Evolutionary conservation across 257 asterid species (phyloP).

Genomic region (Cruciata laevipes): DNA sequence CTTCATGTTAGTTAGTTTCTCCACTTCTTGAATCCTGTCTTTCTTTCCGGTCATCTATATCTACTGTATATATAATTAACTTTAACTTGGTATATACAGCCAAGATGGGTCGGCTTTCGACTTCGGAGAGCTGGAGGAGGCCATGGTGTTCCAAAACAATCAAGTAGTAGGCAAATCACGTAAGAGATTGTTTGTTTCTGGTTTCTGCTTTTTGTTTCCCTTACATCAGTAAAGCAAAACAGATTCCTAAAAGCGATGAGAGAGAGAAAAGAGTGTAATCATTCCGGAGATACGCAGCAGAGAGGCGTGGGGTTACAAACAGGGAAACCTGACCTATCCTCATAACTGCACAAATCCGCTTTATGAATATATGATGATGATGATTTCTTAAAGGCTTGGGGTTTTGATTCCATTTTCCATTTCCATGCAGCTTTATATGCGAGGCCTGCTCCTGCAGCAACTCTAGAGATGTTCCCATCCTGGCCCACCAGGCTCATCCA

Average conservation of each 20-base stretch:
- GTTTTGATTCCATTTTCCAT: constrained; percentile 27
- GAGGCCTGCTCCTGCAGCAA: constrained; percentile 69
- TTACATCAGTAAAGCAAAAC: constrained; percentile 50
- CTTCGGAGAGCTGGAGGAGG: constrained; percentile 92
- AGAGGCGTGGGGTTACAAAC: constrained; percentile 72
- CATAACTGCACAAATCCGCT: constrained; percentile 37
- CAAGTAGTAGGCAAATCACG: constrained; percentile 61
- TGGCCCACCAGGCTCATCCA: constrained; percentile 82
- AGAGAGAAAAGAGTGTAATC: constrained; percentile 31
- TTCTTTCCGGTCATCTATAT: too few species aligned
- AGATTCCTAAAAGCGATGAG: constrained; percentile 15
- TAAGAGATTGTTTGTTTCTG: constrained; percentile 22
- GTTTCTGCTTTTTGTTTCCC: constrained; percentile 14
- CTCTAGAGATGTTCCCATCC: constrained; percentile 97
- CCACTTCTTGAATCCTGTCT: not conserved
- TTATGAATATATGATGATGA: not conserved
- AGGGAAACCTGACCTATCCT: constrained; percentile 51
- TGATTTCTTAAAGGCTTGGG: constrained; percentile 36
- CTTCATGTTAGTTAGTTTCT: constrained; percentile 35
- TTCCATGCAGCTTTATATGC: constrained; percentile 70
- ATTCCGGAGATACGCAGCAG: constrained; percentile 52
- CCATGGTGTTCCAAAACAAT: constrained; percentile 46
- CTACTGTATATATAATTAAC: too few species aligned
- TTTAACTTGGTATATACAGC: not conserved
- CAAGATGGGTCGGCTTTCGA: constrained; percentile 66